phyloP scores from a whole-genome alignment of 768 basidiomycete genomes.

The Trametes maxima region DNA sequence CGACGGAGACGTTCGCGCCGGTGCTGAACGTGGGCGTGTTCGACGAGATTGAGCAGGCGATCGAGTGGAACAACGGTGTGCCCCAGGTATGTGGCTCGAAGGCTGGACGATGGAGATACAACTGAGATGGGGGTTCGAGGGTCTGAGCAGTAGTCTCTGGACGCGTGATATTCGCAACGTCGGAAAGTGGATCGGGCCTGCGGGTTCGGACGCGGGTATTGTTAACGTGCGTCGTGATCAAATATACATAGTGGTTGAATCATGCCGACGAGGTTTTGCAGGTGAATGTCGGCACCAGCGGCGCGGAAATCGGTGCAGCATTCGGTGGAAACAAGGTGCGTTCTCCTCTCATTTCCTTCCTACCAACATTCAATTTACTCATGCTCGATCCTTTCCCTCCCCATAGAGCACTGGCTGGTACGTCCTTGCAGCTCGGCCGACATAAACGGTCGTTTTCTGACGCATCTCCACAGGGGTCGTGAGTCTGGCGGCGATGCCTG shows the following conservation, averaged over 20 bases:
- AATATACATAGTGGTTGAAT: neutral
- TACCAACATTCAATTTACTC: neutral
- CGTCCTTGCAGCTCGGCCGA: slow-evolving; percentile 32
- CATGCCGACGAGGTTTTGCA: slow-evolving; percentile 26
- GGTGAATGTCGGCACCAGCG: slow-evolving; percentile 70
- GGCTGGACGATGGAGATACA: neutral
- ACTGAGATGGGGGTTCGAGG: slow-evolving; percentile 48
- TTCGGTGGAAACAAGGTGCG: slow-evolving; percentile 94
- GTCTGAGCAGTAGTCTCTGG: slow-evolving; percentile 91
- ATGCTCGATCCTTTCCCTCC: neutral
- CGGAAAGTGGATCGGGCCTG: slow-evolving; percentile 91
- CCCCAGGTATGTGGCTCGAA: slow-evolving; percentile 54
- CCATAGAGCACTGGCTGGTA: slow-evolving; percentile 81
- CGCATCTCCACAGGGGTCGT: slow-evolving; percentile 66
- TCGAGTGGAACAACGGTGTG: slow-evolving; percentile 88
- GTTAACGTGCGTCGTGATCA: slow-evolving; percentile 69
- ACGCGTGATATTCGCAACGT: slow-evolving; percentile 81
- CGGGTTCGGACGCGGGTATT: slow-evolving; percentile 89
- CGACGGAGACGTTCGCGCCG: slow-evolving; percentile 85
- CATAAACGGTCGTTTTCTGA: neutral
- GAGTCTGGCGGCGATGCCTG: slow-evolving; percentile 99
- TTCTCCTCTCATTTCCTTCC: slow-evolving; percentile 13
- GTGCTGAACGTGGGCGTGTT: slow-evolving; percentile 86
- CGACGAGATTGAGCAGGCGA: slow-evolving; percentile 83
- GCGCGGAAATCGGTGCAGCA: slow-evolving; percentile 79